These are phyloP conservation scores for Cadophora malorum DNA, from an alignment of 2,329 filamentous ascomycete species.

Conservation along the genomic window DNA sequence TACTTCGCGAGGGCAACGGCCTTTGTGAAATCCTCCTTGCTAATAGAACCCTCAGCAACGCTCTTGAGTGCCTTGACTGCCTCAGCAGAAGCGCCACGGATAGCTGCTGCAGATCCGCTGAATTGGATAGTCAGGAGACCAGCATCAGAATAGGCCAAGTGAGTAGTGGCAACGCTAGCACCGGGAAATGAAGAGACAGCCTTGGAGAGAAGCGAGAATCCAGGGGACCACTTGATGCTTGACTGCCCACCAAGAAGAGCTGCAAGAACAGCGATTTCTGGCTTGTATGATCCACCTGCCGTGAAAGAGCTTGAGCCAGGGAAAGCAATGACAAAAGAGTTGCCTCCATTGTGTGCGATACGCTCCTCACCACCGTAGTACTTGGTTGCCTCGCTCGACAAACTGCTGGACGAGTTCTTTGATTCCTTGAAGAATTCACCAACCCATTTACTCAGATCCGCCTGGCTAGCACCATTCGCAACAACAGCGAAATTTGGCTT, in stretches of 20 bases:
- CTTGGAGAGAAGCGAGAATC: conserved; percentile 90
- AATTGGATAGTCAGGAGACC: conserved; percentile 88
- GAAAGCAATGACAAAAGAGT: conserved; percentile 90
- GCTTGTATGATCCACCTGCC: conserved; percentile 76
- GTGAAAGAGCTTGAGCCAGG: conserved; percentile 82
- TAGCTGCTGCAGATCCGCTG: conserved; percentile 73
- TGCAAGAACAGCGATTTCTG: conserved; percentile 85
- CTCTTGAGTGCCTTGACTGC: conserved; percentile 83
- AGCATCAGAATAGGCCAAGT: conserved; percentile 90
- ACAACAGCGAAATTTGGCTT: conserved; percentile 93
- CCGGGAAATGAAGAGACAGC: conserved; percentile 70
- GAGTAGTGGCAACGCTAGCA: conserved; percentile 74
- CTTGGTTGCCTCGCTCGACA: conserved; percentile 70
- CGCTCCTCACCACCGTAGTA: conserved; percentile 97
- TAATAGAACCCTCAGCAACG: conserved; percentile 76
- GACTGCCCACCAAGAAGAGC: conserved; percentile 90
- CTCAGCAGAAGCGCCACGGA: conserved; percentile 76
- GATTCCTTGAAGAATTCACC: conserved; percentile 86
- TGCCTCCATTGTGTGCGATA: conserved; percentile 76
- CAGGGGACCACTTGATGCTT: conserved; percentile 92
- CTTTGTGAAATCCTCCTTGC: conserved; percentile 88
- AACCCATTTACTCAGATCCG: conserved; percentile 85
- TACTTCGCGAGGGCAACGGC: conserved; percentile 94
- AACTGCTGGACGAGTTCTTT: conserved; percentile 60
- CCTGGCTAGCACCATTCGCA: conserved; percentile 82